Percentiles rank a stretch among this genome's conserved stretches.
Evolutionary conservation across 1,284 basidiomycete genomes (phyloP).

Genomic region (Ustilago bromivora): DNA sequence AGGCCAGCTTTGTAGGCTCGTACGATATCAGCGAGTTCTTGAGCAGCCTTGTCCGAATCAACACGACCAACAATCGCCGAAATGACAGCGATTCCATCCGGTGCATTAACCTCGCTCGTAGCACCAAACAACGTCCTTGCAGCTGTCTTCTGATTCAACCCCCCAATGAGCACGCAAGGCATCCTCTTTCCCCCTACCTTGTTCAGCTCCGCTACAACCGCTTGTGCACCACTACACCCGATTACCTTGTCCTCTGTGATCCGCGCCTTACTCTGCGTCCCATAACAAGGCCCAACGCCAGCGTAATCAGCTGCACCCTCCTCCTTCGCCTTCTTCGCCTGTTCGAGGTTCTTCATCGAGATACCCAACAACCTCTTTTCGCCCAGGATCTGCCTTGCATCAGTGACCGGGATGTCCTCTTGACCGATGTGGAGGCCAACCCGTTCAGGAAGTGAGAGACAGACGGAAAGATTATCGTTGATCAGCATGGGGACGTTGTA

Average conservation of each 20-base stretch:
- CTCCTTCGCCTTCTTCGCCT: conserved; percentile 43
- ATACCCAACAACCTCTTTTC: conserved; percentile 82
- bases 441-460: conserved; percentile 71
- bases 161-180: conserved; percentile 66
- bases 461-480: conserved; percentile 73
- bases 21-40: conserved; percentile 68
- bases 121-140: conserved; percentile 59
- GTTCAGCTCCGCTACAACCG: conserved; percentile 47
- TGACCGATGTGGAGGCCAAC: conserved; percentile 92
- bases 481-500: conserved; percentile 88
- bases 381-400: conserved; percentile 77
- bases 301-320: conserved; percentile 79
- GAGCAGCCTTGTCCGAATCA: conserved; percentile 76
- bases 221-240: conserved; percentile 46
- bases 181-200: conserved; percentile 25
- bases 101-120: conserved; percentile 35
- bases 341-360: conserved; percentile 77
- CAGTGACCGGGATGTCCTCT: conserved; percentile 81
- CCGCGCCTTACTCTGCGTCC: conserved; percentile 69
- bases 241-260: conserved; percentile 64
- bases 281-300: conserved; percentile 78
- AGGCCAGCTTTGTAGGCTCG: conserved; percentile 67
- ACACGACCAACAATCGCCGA: conserved; percentile 84
- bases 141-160: conserved; percentile 63
- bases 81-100: conserved; percentile 84